phyloP scores from a whole-genome alignment of 2,329 filamentous ascomycete genomes.

The Fusarium solani-melongenae region DNA sequence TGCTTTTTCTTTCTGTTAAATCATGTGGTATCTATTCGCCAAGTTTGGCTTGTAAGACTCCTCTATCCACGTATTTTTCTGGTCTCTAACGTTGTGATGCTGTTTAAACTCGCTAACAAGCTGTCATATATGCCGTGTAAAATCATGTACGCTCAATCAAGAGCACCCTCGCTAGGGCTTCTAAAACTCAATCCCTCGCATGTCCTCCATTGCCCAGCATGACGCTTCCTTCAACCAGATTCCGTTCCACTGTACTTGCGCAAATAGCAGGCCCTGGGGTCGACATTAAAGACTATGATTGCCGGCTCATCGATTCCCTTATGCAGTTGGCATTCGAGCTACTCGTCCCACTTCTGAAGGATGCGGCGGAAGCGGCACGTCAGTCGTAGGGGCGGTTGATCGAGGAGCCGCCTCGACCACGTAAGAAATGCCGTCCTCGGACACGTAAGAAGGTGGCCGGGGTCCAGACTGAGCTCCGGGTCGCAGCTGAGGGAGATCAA shows the following conservation, averaged over 20 bases:
- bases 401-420: conserved; percentile 74
- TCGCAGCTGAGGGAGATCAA: conserved; percentile 36
- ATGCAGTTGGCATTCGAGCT: conserved; percentile 30
- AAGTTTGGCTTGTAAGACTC: background rate
- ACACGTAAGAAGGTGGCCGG: conserved; percentile 80
- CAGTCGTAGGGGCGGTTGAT: conserved; percentile 62
- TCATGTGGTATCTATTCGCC: conserved; percentile 18
- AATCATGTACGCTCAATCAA: conserved; percentile 23
- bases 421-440: conserved; percentile 80
- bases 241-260: background rate
- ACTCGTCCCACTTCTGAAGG: conserved; percentile 57
- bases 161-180: conserved; percentile 1
- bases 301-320: background rate
- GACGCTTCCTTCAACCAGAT: background rate
- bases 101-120: conserved; percentile 21
- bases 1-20: conserved; percentile 2
- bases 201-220: background rate
- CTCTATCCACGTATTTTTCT: conserved; percentile 4
- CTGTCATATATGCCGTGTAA: conserved; percentile 19
- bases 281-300: background rate
- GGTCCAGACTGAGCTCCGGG: conserved; percentile 43
- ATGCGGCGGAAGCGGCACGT: conserved; percentile 59
- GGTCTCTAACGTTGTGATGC: conserved; percentile 2
- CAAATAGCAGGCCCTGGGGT: background rate
- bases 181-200: background rate